These are phyloP conservation scores for Pilasporangium apinafurcum DNA, from an alignment of 352 stramenopile species.

Conservation along the genomic window DNA sequence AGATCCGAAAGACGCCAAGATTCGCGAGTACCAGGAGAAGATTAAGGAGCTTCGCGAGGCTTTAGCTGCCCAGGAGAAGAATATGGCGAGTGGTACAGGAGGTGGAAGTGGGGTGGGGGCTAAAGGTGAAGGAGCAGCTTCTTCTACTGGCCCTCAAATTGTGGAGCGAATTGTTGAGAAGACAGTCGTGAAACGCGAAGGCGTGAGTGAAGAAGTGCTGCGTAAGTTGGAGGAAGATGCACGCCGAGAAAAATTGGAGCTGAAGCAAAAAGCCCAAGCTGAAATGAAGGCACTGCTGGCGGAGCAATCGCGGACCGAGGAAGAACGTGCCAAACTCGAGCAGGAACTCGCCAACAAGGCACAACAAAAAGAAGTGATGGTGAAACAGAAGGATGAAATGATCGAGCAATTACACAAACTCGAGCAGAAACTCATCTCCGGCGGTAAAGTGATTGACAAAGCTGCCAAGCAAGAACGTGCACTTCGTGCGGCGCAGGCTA, in stretches of 20 bases:
- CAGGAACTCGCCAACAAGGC: conserved; percentile 83
- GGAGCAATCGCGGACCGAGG: conserved; percentile 82
- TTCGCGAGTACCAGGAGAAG: conserved; percentile 87
- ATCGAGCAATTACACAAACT: conserved; percentile 75
- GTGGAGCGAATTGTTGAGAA: conserved; percentile 33
- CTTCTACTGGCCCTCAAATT: conserved; percentile 33
- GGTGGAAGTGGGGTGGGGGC: no score
- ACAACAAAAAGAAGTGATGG: conserved; percentile 74
- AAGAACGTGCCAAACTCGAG: conserved; percentile 85
- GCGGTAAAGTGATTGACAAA: conserved; percentile 92
- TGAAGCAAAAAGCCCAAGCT: conserved; percentile 63
- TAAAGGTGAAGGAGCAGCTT: conserved; percentile 17
- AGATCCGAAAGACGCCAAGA: conserved; percentile 89
- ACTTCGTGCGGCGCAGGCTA: conserved; percentile 85
- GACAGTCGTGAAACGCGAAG: conserved; percentile 63
- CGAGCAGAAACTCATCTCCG: conserved; percentile 85
- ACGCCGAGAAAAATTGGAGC: conserved; percentile 58
- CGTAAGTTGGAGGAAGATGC: conserved; percentile 73
- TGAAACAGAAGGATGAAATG: conserved; percentile 89
- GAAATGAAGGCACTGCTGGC: conserved; percentile 83
- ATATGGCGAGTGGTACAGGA: no score
- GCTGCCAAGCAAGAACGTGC: conserved; percentile 91
- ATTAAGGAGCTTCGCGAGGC: conserved; percentile 87
- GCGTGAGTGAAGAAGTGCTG: conserved; percentile 51
- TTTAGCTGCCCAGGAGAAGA: conserved; percentile 31